Percentiles rank a stretch among this genome's conserved stretches.
Conservation (phyloP, 345 rosid species). For the Aquilaria malaccensis region DNA sequence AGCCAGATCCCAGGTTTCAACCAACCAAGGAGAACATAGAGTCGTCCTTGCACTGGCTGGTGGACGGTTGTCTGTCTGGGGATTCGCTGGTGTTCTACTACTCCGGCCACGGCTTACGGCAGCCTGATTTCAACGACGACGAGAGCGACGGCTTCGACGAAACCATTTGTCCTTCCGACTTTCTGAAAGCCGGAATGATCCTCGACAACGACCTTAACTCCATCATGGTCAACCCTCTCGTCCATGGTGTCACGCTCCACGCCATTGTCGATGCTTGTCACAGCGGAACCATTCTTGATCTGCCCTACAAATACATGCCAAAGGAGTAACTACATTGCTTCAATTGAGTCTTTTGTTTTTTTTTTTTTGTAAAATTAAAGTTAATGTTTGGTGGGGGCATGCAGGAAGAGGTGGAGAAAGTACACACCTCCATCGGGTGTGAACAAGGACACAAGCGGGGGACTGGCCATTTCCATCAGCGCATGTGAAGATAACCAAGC, state of each 20-base stretch:
- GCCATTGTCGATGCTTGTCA: conserved; percentile 67
- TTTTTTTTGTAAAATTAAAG: neutral
- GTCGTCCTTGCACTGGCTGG: conserved; percentile 41
- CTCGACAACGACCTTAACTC: conserved; percentile 39
- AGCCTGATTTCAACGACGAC: conserved; percentile 32
- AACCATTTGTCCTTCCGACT: conserved; percentile 52
- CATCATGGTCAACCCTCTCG: conserved; percentile 39
- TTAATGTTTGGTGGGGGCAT: neutral
- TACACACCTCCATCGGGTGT: conserved; percentile 31
- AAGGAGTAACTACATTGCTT: conserved; percentile 17
- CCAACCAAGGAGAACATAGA: conserved; percentile 49
- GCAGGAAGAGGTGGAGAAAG: conserved; percentile 28
- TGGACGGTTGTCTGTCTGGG: conserved; percentile 27
- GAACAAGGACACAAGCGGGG: conserved; percentile 40
- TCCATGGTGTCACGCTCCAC: conserved; percentile 42
- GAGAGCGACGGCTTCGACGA: conserved; percentile 57
- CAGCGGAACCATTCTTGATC: conserved; percentile 63
- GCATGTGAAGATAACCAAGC: conserved; percentile 42
- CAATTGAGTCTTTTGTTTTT: neutral
- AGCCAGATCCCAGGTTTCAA: conserved; percentile 6
- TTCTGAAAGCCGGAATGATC: conserved; percentile 36
- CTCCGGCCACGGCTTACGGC: conserved; percentile 55
- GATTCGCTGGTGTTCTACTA: conserved; percentile 52
- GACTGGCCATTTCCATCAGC: conserved; percentile 41
- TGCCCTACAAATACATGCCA: conserved; percentile 26